These are phyloP conservation scores for Ophiostoma fasciatum DNA, from an alignment of 2,329 filamentous ascomycete genomes.

Conservation along the genomic window DNA sequence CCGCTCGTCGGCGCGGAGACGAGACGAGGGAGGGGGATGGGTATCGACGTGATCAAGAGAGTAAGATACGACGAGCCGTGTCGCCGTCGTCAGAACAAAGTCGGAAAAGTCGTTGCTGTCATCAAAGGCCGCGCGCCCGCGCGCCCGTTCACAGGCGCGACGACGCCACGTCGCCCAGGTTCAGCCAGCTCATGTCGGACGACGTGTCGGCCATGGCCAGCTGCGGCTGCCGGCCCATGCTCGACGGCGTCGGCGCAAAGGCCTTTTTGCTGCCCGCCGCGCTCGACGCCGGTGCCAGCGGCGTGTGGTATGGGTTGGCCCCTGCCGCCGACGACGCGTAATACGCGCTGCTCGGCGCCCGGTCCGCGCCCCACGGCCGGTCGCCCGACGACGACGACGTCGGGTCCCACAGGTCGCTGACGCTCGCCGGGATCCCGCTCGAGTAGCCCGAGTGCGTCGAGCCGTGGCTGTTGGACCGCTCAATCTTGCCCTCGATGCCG, in stretches of 20 bases:
- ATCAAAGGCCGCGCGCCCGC: not conserved
- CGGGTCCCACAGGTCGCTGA: constrained; percentile 41
- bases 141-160: constrained; percentile 5
- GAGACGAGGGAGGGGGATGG: not conserved
- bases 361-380: constrained; percentile 33
- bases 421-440: constrained; percentile 50
- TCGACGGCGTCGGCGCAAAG: constrained; percentile 16
- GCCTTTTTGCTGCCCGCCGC: constrained; percentile 2
- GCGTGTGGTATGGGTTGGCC: constrained; percentile 28
- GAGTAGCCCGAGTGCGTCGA: constrained; percentile 41
- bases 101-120: not conserved
- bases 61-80: not conserved
- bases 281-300: constrained; percentile 22
- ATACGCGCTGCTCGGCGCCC: constrained; percentile 37
- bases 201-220: constrained; percentile 33
- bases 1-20: not conserved
- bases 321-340: constrained; percentile 21
- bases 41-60: not conserved
- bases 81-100: not conserved
- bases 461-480: constrained; percentile 37
- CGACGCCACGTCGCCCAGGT: constrained; percentile 37
- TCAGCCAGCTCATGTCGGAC: constrained; percentile 69
- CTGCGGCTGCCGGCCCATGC: constrained; percentile 33
- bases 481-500: constrained; percentile 45
- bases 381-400: constrained; percentile 21